These are phyloP conservation scores for Rubia balearica DNA, from an alignment of 305 asterid species.

Conservation along the genomic window DNA sequence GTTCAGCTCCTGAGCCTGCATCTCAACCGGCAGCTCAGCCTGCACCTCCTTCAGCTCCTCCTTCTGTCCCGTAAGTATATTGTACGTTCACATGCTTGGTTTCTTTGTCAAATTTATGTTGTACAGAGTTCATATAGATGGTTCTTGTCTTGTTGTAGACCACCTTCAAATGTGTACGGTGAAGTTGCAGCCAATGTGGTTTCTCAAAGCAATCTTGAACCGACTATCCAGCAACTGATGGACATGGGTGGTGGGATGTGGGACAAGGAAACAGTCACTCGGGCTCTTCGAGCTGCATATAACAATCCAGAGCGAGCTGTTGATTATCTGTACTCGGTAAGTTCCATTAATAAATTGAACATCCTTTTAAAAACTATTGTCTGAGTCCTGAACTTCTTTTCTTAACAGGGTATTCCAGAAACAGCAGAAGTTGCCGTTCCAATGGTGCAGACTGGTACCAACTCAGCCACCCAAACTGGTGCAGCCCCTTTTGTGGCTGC, in stretches of 20 bases:
- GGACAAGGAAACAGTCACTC: slow-evolving; percentile 73
- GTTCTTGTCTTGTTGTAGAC: slow-evolving; percentile 31
- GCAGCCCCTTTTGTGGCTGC: slow-evolving; percentile 28
- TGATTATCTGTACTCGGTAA: slow-evolving; percentile 81
- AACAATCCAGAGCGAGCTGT: slow-evolving; percentile 96
- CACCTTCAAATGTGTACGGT: slow-evolving; percentile 30
- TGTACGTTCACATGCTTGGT: slow-evolving; percentile 29
- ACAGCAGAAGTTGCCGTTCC: slow-evolving; percentile 62
- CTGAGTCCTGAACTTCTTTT: slow-evolving; percentile 8
- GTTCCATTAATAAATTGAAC: slow-evolving; percentile 7
- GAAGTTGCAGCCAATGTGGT: slow-evolving; percentile 62
- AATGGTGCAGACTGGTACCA: slow-evolving; percentile 35
- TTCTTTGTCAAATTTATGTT: background rate
- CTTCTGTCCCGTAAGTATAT: slow-evolving; percentile 45
- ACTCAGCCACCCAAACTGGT: slow-evolving; percentile 33
- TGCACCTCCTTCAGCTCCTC: slow-evolving; percentile 37
- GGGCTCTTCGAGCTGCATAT: slow-evolving; percentile 89
- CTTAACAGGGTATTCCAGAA: slow-evolving; percentile 71
- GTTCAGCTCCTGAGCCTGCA: slow-evolving; percentile 35
- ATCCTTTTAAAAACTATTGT: background rate
- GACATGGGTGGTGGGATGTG: slow-evolving; percentile 95
- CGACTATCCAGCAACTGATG: slow-evolving; percentile 68
- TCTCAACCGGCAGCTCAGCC: slow-evolving; percentile 31
- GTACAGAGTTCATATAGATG: slow-evolving; percentile 14
- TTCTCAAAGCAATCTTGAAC: slow-evolving; percentile 50